These are phyloP conservation scores for Eutrema salsugineum DNA, from an alignment of 441 rosid species.

Conservation along the genomic window DNA sequence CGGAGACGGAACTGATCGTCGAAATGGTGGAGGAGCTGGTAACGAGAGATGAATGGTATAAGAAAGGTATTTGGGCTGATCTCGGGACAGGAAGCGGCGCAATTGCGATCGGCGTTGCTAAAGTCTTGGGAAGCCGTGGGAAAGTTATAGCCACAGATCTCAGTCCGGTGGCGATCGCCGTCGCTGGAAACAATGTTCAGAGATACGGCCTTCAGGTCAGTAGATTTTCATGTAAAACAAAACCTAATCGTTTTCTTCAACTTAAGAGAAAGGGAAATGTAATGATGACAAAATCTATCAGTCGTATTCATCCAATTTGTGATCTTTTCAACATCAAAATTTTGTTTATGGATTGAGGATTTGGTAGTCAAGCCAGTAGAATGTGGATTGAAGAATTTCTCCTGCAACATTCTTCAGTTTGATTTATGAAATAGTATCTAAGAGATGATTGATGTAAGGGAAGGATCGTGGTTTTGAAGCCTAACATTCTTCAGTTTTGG, in stretches of 20 bases:
- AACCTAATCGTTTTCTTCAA: not conserved
- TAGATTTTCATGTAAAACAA: not conserved
- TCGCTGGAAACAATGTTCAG: slow-evolving; percentile 57
- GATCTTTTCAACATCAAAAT: not conserved
- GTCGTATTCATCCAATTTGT: not conserved
- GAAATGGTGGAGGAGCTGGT: slow-evolving; percentile 59
- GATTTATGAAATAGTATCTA: slow-evolving; percentile 7
- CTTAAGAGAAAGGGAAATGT: not conserved
- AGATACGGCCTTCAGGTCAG: slow-evolving; percentile 73
- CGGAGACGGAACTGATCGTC: slow-evolving; percentile 77
- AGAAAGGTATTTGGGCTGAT: slow-evolving; percentile 70
- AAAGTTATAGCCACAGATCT: slow-evolving; percentile 76
- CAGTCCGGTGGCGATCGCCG: slow-evolving; percentile 59
- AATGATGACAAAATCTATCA: not conserved
- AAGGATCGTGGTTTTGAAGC: slow-evolving; percentile 59
- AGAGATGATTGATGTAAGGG: slow-evolving; percentile 41
- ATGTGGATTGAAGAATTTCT: not conserved
- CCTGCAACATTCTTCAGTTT: not conserved
- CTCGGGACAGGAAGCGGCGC: slow-evolving; percentile 85
- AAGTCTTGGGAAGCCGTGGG: slow-evolving; percentile 44
- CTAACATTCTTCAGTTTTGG: not conserved
- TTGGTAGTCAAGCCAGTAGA: not conserved
- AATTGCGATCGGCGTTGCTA: slow-evolving; percentile 64
- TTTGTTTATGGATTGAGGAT: not conserved
- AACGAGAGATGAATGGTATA: slow-evolving; percentile 23